Conservation (phyloP, 208 protist species). For the Vickermania spadyakhi region DNA sequence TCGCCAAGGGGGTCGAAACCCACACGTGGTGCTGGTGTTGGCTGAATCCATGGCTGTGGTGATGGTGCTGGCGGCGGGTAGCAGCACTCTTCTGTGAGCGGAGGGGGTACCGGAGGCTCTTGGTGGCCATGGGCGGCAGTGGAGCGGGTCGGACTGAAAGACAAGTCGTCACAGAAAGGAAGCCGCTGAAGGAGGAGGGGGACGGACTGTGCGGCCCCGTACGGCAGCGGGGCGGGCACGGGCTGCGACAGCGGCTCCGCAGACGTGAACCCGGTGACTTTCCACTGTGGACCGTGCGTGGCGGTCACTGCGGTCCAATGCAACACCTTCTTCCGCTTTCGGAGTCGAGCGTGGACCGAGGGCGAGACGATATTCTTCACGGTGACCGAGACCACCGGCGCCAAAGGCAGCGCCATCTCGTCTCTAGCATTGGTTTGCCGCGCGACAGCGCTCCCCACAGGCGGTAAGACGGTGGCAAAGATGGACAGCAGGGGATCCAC, state of each 20-base stretch:
- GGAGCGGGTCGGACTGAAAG: background rate
- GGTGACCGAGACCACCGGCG: conserved; percentile 34
- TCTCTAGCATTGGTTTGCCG: too few relatives aligned
- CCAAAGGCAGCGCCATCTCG: too few relatives aligned
- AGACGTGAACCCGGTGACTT: background rate
- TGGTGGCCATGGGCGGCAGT: background rate
- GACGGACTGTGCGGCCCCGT: background rate
- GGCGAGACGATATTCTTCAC: conserved; percentile 30
- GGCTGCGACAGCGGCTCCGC: background rate
- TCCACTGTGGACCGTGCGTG: background rate
- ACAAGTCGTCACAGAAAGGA: too few relatives aligned
- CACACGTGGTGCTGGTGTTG: background rate
- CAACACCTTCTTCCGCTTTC: background rate
- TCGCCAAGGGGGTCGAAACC: background rate
- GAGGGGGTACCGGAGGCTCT: background rate
- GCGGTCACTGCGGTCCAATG: background rate
- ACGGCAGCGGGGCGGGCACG: background rate
- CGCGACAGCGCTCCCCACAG: conserved; percentile 4
- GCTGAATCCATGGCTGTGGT: too few relatives aligned
- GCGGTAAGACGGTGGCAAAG: conserved; percentile 56
- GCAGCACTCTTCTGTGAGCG: background rate
- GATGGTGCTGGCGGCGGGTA: background rate
- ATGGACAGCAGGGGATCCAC: conserved; percentile 52
- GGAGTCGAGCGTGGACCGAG: background rate
- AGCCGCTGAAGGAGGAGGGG: background rate